Base-by-base conservation (phyloP, 1,284 basidiomycete species). In the Chiua sp. region DNA sequence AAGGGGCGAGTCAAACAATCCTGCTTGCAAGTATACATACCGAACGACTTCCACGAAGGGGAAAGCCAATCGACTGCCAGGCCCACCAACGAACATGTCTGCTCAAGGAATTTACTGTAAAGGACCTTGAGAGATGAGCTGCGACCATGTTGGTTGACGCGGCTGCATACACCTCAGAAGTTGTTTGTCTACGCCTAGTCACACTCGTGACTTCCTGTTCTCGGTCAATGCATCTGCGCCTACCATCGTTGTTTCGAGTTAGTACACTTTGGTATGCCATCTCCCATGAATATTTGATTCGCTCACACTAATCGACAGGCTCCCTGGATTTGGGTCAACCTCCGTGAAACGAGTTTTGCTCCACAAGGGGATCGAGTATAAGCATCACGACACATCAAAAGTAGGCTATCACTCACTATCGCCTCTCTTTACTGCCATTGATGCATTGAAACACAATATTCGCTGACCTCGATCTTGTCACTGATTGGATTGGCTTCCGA, bases 401-500 rank as follows among this genome's bases (percentile, higher is more conserved):
- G 70, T 78, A 64, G 72, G 67, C 6, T 53, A 67, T 46, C 59
- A 76, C 20, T 71, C 76, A 0, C 66, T 78, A 61, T 57, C 68
- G 30, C 78, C 78, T 47, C 59, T 78, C 56, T 72, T 78, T 57
- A 68, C 65, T 53, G 68, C 76, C 52, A 65, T 78, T 51, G 69
- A 77, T 57, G 65, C 72, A n/a, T 32, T 79, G 63, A 60, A 69
- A 47, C 63, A 65, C 23, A 48, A 62, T 23, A 78, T 71, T 56
- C 54, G 68, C 22, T 75, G 65, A 66, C 0, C 49, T 78, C 26
- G 77, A 78, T 54, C 57, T 78, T 28, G 55, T 79, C 42, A 73
- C 76, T 11, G 75, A 79, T 56, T 68, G 77, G 46, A 78, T 78
- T 7, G 70, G 70, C 22, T 59, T 78, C 3, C 74, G 77, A 32